Base-by-base conservation (phyloP, 2,329 filamentous ascomycete species). In the Helicocarpus griseus region DNA sequence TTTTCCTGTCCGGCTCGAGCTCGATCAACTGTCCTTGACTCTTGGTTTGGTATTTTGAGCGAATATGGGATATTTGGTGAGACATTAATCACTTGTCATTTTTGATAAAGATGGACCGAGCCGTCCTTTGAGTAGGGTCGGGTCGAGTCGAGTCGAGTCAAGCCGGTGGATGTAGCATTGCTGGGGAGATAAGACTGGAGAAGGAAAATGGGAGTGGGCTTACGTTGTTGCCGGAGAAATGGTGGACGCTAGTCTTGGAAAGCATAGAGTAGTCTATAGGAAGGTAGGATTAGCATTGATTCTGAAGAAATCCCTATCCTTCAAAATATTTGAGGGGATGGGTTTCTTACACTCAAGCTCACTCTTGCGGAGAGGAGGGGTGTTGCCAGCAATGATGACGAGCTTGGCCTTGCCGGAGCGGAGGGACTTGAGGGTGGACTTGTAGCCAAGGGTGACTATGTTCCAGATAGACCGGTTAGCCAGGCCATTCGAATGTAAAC, bases 201-300 rank as follows among this genome's bases (percentile, higher is more conserved):
- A 6, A 9, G 49, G 49, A 28, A 19, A 38, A 49, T 39, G 45
- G 48, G 13, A 26, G 43, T 47, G 44, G 19, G 89, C 91, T 86
- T 85, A 97, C 91, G 83, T 97, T 97, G 85, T 94, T 95, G 69
- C 93, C 93, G 64, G 81, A 81, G 79, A 96, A 97, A 82, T 98
- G 93, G 82, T 97, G 91, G 68, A 97, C 91, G 61, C 86, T 84
- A 66, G 86, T 88, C 85, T 97, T 95, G 73, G 84, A 85, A 67
- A 95, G 76, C 88, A 93, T 93, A 72, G 82, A 82, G 80, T 90
- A 89, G 79, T 88, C 60, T 65, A 47, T 21, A 44, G 28, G 22
- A 40, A n/a, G 0, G 13, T 21, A 13, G 17, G 4, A 41, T 54
- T 49, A 54, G 47, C 47, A 5, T 8, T 43, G 13, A n/a, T 35